These are phyloP conservation scores for Chaetomiaceae sp. DNA, from an alignment of 2,329 filamentous ascomycete genomes.

Conservation along the genomic window DNA sequence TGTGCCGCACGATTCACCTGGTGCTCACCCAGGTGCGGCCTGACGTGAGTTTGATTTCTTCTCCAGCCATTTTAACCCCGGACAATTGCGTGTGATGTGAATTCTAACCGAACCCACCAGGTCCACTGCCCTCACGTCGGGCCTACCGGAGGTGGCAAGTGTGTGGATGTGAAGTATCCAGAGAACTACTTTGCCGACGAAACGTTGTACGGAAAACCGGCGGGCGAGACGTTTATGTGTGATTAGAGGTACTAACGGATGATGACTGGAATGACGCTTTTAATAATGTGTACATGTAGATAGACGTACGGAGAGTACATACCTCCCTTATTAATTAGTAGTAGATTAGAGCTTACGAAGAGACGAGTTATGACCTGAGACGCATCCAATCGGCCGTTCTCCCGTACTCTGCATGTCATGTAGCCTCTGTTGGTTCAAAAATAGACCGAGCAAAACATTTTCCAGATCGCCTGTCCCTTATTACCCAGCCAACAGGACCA, in stretches of 20 bases:
- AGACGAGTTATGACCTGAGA: constrained; percentile 6
- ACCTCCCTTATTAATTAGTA: not conserved
- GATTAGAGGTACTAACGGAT: not conserved
- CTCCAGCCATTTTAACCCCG: not conserved
- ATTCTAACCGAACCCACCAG: constrained; percentile 14
- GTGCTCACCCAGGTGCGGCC: constrained; percentile 33
- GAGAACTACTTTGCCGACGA: constrained; percentile 28
- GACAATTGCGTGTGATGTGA: too few species aligned
- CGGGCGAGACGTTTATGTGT: constrained; percentile 29
- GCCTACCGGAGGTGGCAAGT: constrained; percentile 31
- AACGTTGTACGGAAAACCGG: constrained; percentile 22
- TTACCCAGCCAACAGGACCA: too few species aligned
- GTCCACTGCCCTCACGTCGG: constrained; percentile 31
- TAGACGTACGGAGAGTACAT: not conserved
- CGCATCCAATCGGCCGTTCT: too few species aligned
- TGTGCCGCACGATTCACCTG: constrained; percentile 40
- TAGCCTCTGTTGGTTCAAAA: too few species aligned
- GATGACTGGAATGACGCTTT: not conserved
- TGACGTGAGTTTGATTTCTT: constrained; percentile 24
- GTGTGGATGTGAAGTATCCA: constrained; percentile 26
- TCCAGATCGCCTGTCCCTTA: too few species aligned
- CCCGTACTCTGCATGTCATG: too few species aligned
- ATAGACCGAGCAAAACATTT: too few species aligned
- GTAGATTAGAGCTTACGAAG: constrained; percentile 12
- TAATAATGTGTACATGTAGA: not conserved